These are phyloP conservation scores for Tylopilus rubrobrunneus DNA, from an alignment of 768 basidiomycete genomes.

Conservation along the genomic window DNA sequence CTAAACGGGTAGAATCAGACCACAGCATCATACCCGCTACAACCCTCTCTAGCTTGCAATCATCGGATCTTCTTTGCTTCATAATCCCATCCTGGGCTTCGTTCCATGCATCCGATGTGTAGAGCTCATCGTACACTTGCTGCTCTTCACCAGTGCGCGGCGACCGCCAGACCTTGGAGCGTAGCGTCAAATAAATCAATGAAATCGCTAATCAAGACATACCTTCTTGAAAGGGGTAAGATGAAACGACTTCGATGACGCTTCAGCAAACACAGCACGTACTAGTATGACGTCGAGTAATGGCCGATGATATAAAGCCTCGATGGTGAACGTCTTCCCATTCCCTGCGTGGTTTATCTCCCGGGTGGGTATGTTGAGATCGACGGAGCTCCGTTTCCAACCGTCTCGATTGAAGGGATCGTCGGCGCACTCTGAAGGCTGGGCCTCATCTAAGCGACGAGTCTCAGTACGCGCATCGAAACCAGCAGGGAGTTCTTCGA, in stretches of 20 bases:
- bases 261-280: no score
- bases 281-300: constrained; percentile 9
- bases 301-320: constrained; percentile 25
- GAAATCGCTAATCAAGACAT: not conserved
- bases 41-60: no score
- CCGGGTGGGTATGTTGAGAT: not conserved
- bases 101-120: no score
- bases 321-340: constrained; percentile 19
- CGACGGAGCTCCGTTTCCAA: not conserved
- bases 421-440: not conserved
- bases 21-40: no score
- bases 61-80: no score
- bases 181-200: not conserved
- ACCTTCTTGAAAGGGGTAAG: constrained; percentile 15
- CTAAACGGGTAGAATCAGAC: no score
- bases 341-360: constrained; percentile 1
- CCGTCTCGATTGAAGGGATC: not conserved
- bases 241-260: no score
- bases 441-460: not conserved
- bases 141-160: no score
- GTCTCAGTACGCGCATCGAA: not conserved
- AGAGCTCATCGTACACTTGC: no score
- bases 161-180: not conserved
- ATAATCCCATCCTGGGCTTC: no score
- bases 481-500: not conserved